These are phyloP conservation scores for Saprolegnia parasitica DNA, from an alignment of 352 stramenopile genomes.

Conservation along the genomic window DNA sequence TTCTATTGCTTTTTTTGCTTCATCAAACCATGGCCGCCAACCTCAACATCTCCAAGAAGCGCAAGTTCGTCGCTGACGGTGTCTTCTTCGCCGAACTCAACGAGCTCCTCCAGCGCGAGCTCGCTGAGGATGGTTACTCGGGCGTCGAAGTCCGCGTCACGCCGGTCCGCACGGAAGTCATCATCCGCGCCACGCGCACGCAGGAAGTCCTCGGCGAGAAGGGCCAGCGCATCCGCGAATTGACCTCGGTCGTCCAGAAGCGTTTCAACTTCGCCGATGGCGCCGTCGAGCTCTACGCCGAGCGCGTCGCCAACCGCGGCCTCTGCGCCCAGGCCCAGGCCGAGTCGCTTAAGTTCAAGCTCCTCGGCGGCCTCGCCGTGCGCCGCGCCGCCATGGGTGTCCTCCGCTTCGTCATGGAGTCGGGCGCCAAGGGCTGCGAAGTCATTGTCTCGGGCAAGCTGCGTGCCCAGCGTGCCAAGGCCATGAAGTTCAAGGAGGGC, in stretches of 20 bases:
- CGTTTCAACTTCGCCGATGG: conserved; percentile 94
- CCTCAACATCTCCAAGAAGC: conserved; percentile 99
- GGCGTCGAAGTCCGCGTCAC: conserved; percentile 98
- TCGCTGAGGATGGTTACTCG: conserved; percentile 97
- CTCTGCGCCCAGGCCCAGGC: conserved; percentile 98
- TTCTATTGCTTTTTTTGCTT: conserved; percentile 29
- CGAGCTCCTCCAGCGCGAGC: conserved; percentile 96
- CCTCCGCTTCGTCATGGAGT: conserved; percentile 99
- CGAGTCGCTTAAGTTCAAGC: conserved; percentile 99
- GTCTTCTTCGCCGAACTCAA: conserved; percentile 99
- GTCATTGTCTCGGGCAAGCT: conserved; percentile 99
- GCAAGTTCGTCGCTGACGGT: conserved; percentile 99
- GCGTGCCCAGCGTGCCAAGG: conserved; percentile 98
- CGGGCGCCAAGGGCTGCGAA: conserved; percentile 98
- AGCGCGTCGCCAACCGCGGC: conserved; percentile 97
- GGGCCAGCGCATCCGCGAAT: conserved; percentile 98
- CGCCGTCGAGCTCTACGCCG: conserved; percentile 97
- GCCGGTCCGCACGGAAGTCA: conserved; percentile 99
- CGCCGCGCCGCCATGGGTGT: conserved; percentile 99
- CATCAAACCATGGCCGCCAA: conserved; percentile 69
- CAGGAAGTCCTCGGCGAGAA: conserved; percentile 99
- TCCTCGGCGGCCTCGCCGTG: conserved; percentile 96
- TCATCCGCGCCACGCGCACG: conserved; percentile 98
- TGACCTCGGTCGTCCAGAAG: conserved; percentile 99
- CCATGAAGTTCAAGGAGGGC: conserved; percentile 99